A percentile compares a stretch with the other conserved stretches of the same genome.
These are phyloP conservation scores for Pseudomonodictys pantanalensis DNA, from an alignment of 495 filamentous ascomycete species.

Conservation along the genomic window DNA sequence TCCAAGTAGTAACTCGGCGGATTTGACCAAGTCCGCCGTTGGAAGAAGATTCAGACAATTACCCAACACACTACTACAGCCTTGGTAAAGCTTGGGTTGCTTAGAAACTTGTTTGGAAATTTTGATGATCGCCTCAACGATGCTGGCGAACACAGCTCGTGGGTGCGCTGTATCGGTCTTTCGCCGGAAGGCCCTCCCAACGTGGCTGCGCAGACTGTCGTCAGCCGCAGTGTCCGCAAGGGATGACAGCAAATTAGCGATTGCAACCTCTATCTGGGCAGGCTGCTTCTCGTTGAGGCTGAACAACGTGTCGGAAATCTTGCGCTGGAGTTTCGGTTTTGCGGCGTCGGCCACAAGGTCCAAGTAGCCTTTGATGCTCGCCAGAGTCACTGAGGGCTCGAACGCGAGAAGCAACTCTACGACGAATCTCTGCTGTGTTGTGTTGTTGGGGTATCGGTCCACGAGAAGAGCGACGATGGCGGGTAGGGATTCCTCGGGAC, in stretches of 20 bases:
- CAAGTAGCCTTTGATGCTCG: slow-evolving; percentile 52
- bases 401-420: slow-evolving; percentile 52
- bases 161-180: slow-evolving; percentile 11
- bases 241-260: slow-evolving; percentile 61
- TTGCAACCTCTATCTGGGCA: slow-evolving; percentile 57
- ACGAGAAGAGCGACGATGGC: slow-evolving; percentile 68
- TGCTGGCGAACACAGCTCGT: slow-evolving; percentile 44
- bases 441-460: slow-evolving; percentile 61
- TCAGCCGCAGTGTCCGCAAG: slow-evolving; percentile 58
- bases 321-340: slow-evolving; percentile 65
- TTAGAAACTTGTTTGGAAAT: slow-evolving; percentile 24
- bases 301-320: slow-evolving; percentile 66
- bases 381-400: slow-evolving; percentile 58
- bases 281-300: slow-evolving; percentile 59
- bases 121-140: slow-evolving; percentile 50
- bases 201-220: slow-evolving; percentile 20
- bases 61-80: slow-evolving; percentile 66
- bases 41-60: slow-evolving; percentile 75
- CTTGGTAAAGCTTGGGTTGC: slow-evolving; percentile 48
- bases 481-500: slow-evolving; percentile 75
- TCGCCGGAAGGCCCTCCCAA: slow-evolving; percentile 23
- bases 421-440: slow-evolving; percentile 52
- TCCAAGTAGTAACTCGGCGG: slow-evolving; percentile 72
- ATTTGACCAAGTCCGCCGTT: slow-evolving; percentile 78
- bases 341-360: slow-evolving; percentile 69